Base-by-base conservation (phyloP, 1,284 basidiomycete species). In the Trametes pubescens region DNA sequence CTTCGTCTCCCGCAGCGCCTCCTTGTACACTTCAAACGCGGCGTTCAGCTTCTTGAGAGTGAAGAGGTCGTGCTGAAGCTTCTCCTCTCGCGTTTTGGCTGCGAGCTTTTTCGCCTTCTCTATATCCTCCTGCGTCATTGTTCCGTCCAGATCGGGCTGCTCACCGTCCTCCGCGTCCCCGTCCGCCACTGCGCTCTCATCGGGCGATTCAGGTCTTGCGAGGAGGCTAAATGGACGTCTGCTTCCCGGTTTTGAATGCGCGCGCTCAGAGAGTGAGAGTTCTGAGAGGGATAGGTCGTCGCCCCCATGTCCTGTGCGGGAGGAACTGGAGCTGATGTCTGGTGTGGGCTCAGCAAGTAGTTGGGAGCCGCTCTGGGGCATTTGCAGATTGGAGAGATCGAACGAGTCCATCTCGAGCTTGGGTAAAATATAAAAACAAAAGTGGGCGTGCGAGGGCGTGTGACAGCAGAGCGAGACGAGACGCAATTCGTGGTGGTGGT, bases 11-110 rank as follows among this genome's bases (percentile, higher is more conserved):
- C 80, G 79, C 61, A 93, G 74, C 9, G 89, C 88, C 26, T 89
- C 86, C 62, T 87, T 88, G 69, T 90, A 89, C 46, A 81, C 71
- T 11, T 86, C 82, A 67, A 93, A 89, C 1, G 88, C 82, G 14
- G 83, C 74, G 70, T 93, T 93, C 24, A 93, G 75, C 73, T 91
- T 91, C 73, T 80, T 85, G 68, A 93, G 77, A 55, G 91, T 82
- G 72, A 88, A 87, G 18, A 91, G 71, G 74, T 93, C 91, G 68
- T 84, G 86, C 65, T 88, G 86, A 44, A 93, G 75, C 72, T 88
- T 90, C 65, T 92, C 91, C 71, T 93, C 90, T 40, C 86, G 82
- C 54, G 80, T 72, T 70, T 80, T 84, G n/a, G 78, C 78, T 6
- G 77, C 75, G 4, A 75, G 64, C 32, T 70, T 63, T 61, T 66